Evolutionary conservation across 106 monocot genomes (phyloP), one percentile per base, ranked within the genome.

Genomic region (Phalaenopsis equestris): DNA sequence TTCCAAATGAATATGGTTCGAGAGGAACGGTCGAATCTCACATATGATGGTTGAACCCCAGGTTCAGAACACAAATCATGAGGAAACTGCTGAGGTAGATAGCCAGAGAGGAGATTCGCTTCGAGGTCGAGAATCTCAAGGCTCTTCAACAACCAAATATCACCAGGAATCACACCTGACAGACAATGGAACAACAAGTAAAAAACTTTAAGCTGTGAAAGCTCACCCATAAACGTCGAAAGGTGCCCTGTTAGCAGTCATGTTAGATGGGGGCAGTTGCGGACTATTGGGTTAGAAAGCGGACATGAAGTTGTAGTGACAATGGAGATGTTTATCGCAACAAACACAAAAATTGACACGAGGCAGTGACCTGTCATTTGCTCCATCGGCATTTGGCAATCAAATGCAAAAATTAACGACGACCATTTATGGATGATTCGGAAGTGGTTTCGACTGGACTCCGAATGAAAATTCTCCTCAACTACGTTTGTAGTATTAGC

Each of bases 11-110:
- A 55, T 21, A 56, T 81, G 85, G n/a, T 49, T 67, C 39, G 86
- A 80, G 15, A 95, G 72, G 18, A 85, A 83, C 15, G 3, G 24
- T 5, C 93, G 91, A 70, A 95, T 91, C 83, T 78, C 85, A 36
- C 93, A 93, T 39, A 42, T 7, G 24, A 95, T 15, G 56, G 80
- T 95, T 95, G 41, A 81, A 88, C 42, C 78, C 84, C 38, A 96
- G 76, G 41, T 79, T 86, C 21, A 96, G 84, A 48, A 87, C 84
- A 78, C 8, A 96, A 72, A 15, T 77, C 41, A 21, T 24, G 79
- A 4, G 83, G 79, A 76, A 93, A 87, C 67, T 75, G 67, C 39
- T 64, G 18, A 8, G 91, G 88, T 2, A 93, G 84, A 17, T 42
- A 42, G 43, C 94, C 94, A 15, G 85, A 86, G 21, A 92, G 67